These are phyloP conservation scores for Wickerhamiella dianesei DNA, from an alignment of 805 yeast genomes.

Conservation along the genomic window DNA sequence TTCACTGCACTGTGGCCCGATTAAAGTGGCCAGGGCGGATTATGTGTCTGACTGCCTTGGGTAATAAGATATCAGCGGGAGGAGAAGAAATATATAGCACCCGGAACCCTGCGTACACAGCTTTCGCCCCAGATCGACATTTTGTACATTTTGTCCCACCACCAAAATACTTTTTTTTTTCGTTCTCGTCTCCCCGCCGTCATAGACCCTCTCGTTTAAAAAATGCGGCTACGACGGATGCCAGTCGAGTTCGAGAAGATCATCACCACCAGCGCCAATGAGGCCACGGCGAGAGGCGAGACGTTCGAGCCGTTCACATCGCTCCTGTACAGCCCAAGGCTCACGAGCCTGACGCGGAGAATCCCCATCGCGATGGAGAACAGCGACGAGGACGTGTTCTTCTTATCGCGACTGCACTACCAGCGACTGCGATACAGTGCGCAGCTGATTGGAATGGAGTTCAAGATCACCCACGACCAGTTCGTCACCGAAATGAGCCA, in stretches of 20 bases:
- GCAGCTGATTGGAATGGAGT: conserved; percentile 38
- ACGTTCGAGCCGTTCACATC: conserved; percentile 54
- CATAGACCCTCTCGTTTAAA: background rate
- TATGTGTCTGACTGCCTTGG: background rate
- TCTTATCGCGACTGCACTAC: conserved; percentile 51
- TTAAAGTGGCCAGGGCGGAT: too few relatives aligned
- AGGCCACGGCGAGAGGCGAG: conserved; percentile 6
- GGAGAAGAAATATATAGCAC: background rate
- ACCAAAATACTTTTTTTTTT: too few relatives aligned
- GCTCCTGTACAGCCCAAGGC: conserved; percentile 58
- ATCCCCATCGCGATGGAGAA: conserved; percentile 20
- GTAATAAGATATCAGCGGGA: background rate
- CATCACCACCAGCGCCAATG: background rate
- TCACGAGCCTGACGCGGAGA: conserved; percentile 25
- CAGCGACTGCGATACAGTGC: conserved; percentile 44
- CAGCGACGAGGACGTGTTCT: conserved; percentile 32
- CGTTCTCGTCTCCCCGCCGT: too few relatives aligned
- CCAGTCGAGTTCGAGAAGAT: background rate
- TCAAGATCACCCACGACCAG: conserved; percentile 30
- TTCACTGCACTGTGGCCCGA: too few relatives aligned
- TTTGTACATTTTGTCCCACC: background rate
- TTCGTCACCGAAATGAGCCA: conserved; percentile 30
- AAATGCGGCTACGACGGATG: background rate
- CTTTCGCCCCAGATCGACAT: background rate
- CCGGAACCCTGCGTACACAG: background rate